Evolutionary conservation across 495 filamentous ascomycete genomes (phyloP).

Genomic region (Talaromyces proteolyticus): DNA sequence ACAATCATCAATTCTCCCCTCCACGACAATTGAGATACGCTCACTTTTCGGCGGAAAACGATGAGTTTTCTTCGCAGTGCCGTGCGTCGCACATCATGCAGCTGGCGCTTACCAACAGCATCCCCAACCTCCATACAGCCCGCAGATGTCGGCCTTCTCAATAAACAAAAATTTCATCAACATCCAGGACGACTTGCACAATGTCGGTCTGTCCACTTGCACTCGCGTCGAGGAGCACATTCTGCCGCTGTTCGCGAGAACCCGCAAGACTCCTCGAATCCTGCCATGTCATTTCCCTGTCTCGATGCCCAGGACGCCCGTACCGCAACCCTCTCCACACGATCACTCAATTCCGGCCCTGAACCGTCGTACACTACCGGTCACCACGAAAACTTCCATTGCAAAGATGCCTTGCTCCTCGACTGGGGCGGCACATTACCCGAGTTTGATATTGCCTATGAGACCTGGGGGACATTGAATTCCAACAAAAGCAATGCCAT

Average conservation of each 20-base stretch:
- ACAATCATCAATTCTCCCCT: not conserved
- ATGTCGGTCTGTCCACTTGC: not conserved
- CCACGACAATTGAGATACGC: not conserved
- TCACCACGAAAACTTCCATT: constrained; percentile 69
- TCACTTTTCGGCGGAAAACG: not conserved
- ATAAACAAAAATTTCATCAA: too few species aligned
- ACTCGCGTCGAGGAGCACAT: constrained; percentile 1
- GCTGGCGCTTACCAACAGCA: not conserved
- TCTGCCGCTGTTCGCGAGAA: not conserved
- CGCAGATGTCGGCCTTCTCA: too few species aligned
- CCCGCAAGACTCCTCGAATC: constrained; percentile 60
- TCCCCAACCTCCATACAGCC: not conserved
- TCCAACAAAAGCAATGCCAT: constrained; percentile 81
- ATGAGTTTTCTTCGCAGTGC: not conserved
- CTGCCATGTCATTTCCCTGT: constrained; percentile 90
- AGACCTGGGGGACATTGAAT: constrained; percentile 88
- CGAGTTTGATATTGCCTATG: constrained; percentile 85
- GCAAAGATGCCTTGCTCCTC: constrained; percentile 66
- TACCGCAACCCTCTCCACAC: constrained; percentile 68
- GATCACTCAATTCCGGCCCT: constrained; percentile 70
- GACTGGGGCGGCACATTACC: constrained; percentile 91
- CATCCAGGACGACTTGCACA: not conserved
- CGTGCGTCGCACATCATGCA: not conserved
- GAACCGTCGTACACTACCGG: constrained; percentile 94
- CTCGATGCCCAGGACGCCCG: constrained; percentile 85